A percentile compares a stretch with the other conserved stretches of the same genome.
Evolutionary conservation across 495 filamentous ascomycete species (phyloP).

Genomic region (Halenospora varia): DNA sequence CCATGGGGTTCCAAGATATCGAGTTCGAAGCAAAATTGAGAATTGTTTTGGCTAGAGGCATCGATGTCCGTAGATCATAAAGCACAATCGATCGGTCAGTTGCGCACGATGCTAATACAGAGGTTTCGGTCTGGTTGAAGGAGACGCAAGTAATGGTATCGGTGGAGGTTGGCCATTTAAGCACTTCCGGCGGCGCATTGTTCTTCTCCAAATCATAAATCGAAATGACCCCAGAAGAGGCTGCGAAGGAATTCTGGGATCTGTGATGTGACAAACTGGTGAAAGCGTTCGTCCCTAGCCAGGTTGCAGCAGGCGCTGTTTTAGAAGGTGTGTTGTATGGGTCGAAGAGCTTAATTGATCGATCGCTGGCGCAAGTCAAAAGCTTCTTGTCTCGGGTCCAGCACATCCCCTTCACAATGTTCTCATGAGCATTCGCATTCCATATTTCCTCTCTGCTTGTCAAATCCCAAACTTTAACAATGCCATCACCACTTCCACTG

Average conservation of each 20-base stretch:
- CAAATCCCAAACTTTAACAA: slow-evolving; percentile 93
- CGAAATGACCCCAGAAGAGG: slow-evolving; percentile 73
- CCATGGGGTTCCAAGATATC: slow-evolving; percentile 93
- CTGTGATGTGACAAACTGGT: slow-evolving; percentile 84
- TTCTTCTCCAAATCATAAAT: slow-evolving; percentile 81
- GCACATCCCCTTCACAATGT: slow-evolving; percentile 86
- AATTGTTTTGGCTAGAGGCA: slow-evolving; percentile 72
- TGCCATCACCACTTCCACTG: slow-evolving; percentile 78
- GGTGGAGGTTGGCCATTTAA: slow-evolving; percentile 79
- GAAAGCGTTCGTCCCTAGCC: slow-evolving; percentile 75
- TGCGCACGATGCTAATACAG: slow-evolving; percentile 75
- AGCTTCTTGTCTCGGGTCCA: slow-evolving; percentile 84
- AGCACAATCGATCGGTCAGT: slow-evolving; percentile 83
- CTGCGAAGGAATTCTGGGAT: slow-evolving; percentile 66
- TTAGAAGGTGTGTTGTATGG: slow-evolving; percentile 69
- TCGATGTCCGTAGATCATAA: slow-evolving; percentile 84
- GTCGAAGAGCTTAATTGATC: slow-evolving; percentile 84
- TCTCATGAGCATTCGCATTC: slow-evolving; percentile 64
- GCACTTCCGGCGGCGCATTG: slow-evolving; percentile 70
- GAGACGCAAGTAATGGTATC: slow-evolving; percentile 89
- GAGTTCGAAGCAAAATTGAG: slow-evolving; percentile 81
- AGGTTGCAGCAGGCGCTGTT: slow-evolving; percentile 69
- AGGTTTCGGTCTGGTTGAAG: slow-evolving; percentile 94
- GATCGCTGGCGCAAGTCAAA: slow-evolving; percentile 85
- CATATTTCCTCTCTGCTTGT: slow-evolving; percentile 74